Evolutionary conservation across 306 rosid species (phyloP).

Genomic region (Purshia tridentata): DNA sequence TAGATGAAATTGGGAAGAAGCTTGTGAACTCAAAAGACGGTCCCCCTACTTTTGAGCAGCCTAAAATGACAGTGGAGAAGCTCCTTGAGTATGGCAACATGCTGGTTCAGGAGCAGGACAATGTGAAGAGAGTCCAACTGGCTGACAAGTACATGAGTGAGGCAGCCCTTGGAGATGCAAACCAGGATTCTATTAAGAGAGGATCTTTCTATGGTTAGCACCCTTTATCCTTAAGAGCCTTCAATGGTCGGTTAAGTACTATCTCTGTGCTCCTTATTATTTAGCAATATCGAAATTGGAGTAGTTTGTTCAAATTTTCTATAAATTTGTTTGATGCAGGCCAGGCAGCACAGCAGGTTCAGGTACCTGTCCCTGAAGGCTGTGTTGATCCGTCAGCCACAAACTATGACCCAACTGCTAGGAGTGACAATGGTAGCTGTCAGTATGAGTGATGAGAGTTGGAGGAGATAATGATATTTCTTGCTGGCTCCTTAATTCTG

Average conservation of each 20-base stretch:
- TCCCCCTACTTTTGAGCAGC: slow-evolving; percentile 56
- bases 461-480: slow-evolving; percentile 10
- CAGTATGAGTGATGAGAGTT: slow-evolving; percentile 13
- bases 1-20: slow-evolving; percentile 43
- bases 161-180: slow-evolving; percentile 58
- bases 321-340: slow-evolving; percentile 29
- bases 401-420: slow-evolving; percentile 45
- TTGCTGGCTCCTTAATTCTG: background rate
- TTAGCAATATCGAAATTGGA: background rate
- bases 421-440: slow-evolving; percentile 42
- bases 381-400: slow-evolving; percentile 38
- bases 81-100: slow-evolving; percentile 49
- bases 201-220: slow-evolving; percentile 43
- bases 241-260: background rate
- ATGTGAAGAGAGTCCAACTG: slow-evolving; percentile 52
- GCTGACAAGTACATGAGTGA: slow-evolving; percentile 47
- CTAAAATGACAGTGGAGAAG: slow-evolving; percentile 52
- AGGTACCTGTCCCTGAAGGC: slow-evolving; percentile 47
- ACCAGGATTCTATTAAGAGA: slow-evolving; percentile 32
- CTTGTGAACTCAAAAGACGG: slow-evolving; percentile 60
- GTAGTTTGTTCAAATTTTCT: background rate
- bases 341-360: slow-evolving; percentile 43
- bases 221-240: background rate
- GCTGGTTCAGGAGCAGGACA: slow-evolving; percentile 54
- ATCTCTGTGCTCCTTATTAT: background rate